Evolutionary conservation across 495 filamentous ascomycete genomes (phyloP).

Genomic region (Aspergillus heteromorphus): DNA sequence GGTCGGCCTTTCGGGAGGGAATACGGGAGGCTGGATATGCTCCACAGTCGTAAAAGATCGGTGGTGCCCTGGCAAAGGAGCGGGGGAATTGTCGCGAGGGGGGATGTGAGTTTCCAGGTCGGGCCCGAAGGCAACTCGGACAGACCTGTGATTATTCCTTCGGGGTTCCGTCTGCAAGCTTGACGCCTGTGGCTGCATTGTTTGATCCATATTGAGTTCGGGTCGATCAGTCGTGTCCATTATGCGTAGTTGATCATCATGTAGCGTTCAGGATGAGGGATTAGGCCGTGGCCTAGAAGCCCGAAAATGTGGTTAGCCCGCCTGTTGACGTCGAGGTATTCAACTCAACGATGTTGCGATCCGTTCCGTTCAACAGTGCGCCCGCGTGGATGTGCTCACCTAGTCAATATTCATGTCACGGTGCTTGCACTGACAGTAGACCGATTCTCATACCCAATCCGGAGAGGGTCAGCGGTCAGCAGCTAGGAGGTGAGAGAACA

Average conservation of each 20-base stretch:
- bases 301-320: neutral
- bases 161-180: constrained; percentile 32
- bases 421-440: constrained; percentile 9
- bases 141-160: constrained; percentile 32
- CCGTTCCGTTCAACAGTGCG: neutral
- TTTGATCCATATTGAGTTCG: constrained; percentile 33
- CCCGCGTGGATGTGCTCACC: constrained; percentile 7
- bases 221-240: constrained; percentile 47
- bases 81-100: constrained; percentile 37
- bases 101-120: constrained; percentile 40
- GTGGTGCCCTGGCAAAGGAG: constrained; percentile 32
- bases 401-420: constrained; percentile 15
- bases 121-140: constrained; percentile 42
- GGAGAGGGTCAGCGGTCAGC: constrained; percentile 8
- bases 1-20: constrained; percentile 25
- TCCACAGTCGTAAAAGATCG: constrained; percentile 38
- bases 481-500: neutral
- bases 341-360: neutral
- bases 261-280: constrained; percentile 15
- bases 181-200: constrained; percentile 20
- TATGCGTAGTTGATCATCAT: constrained; percentile 33
- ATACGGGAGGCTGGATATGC: constrained; percentile 20
- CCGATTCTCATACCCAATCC: constrained; percentile 13
- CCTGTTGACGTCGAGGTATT: neutral
- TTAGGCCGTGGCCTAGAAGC: constrained; percentile 11